Evolutionary conservation across 257 asterid genomes (phyloP).

Genomic region (Primulina huaijiensis): DNA sequence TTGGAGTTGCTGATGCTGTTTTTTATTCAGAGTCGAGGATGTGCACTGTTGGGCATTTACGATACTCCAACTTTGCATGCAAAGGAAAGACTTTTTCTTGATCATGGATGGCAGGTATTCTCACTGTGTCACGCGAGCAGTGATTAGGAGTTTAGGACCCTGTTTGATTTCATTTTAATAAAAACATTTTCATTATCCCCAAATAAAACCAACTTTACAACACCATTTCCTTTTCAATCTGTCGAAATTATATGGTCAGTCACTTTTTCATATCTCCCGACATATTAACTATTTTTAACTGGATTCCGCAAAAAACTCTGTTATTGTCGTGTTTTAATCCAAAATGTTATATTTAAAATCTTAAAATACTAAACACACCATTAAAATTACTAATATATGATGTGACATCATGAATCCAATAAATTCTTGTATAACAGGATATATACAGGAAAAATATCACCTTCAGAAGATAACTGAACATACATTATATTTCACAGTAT

Average conservation of each 20-base stretch:
- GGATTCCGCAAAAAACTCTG: background rate
- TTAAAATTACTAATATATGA: background rate
- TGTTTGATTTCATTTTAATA: background rate
- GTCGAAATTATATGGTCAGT: background rate
- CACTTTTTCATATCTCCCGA: background rate
- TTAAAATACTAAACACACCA: background rate
- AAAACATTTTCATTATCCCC: background rate
- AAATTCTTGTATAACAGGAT: background rate
- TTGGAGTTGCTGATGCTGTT: slow-evolving; percentile 13
- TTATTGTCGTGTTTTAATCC: background rate
- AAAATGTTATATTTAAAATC: too few relatives aligned
- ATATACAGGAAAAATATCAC: background rate
- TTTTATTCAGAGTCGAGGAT: slow-evolving; percentile 78
- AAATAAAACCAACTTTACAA: background rate
- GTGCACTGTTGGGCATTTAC: slow-evolving; percentile 72
- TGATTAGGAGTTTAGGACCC: background rate
- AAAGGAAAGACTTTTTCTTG: slow-evolving; percentile 87
- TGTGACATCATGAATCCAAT: background rate
- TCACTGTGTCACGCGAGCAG: slow-evolving; percentile 14
- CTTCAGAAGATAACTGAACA: background rate
- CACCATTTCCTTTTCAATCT: background rate
- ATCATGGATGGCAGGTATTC: slow-evolving; percentile 95
- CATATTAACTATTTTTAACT: too few relatives aligned
- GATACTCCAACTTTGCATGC: slow-evolving; percentile 87
- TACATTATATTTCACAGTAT: background rate